Base-by-base conservation (phyloP, 345 rosid genomes). In the Populus ilicifolia region DNA sequence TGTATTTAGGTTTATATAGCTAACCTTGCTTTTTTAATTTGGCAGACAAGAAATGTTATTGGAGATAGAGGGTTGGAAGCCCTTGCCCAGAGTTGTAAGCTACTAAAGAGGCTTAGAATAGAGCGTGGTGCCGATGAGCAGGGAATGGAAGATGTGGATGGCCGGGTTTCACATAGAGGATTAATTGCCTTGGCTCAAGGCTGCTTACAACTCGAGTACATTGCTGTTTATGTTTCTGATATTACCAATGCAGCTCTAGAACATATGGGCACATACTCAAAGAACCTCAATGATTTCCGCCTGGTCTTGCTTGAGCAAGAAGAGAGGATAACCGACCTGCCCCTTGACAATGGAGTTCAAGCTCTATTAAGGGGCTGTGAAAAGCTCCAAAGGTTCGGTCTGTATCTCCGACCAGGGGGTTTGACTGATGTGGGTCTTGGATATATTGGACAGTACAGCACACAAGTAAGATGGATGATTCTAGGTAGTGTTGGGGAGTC, bases 1-100 rank as follows among this genome's bases (percentile, higher is more conserved):
- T 46, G 20, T 41, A 5, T 38, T 9, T 17, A 20, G 21, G 39
- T 39, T n/a, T 17, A 48, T 50, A 48, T 59, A 5, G 5, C n/a
- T 8, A 69, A 77, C 75, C 11, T 80, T 20, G 44, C 25, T 0
- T 72, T 72, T 72, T 79, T 76, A 72, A 30, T 43, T 76, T 73
- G 70, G 70, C 96, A 96, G 99, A 84, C 99, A 8, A 91, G 99
- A 90, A 91, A 91, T 85, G 99, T 91, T 59, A 91, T 96, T 65
- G 98, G 98, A 80, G 99, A 96, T 83, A 84, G 90, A 80, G 99
- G 97, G 71, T 75, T 96, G 80, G 97, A 92, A 87, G 86, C 90
- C 81, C 89, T 96, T 77, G 94, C 97, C 73, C 86, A 61, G 76
- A 78, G 84, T 78, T 94, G 99, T 79, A 90, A 84, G 84, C 84